Base-by-base conservation (phyloP, 768 basidiomycete genomes). In the Boletus coccyginus region DNA sequence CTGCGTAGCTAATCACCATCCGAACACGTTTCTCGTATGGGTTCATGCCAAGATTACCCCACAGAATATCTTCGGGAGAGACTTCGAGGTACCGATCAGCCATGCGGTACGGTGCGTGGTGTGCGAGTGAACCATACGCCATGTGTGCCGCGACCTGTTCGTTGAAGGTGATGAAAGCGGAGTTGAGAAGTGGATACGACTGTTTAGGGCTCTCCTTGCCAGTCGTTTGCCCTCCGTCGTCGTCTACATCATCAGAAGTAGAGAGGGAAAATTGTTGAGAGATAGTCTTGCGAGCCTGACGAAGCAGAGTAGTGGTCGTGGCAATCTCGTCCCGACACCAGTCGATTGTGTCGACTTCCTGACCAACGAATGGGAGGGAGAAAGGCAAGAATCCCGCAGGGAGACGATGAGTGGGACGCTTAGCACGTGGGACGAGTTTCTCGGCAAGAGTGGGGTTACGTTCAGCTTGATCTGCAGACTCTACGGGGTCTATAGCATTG, bases 71-170 rank as follows among this genome's bases (percentile, higher is more conserved):
- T 31, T 81, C 78, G 0, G 95, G 94, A 0, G 88, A 81, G 50
- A 96, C 86, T 69, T 97, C 95, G 40, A 87, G 80, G 66, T 86
- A 89, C 49, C 85, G 84, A 29, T 77, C 76, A 11, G 81, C 74
- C 93, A 98, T 97, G 16, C 82, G 75, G 63, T 91, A 92, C 27
- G 92, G 92, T 50, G 85, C 83, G 66, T 95, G 86, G 70, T 95
- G 90, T 7, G 83, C 75, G 41, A 95, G 73, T 5, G 78, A 76
- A 71, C 94, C 86, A 36, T 81, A 80, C 1, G 90, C 93, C 70
- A 98, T 76, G 72, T 98, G 94, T 17, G 95, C 94, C 3, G 91
- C 89, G 58, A 97, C 90, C 76, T 98, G 96, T 62, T 84, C 80
- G 70, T 94, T 85, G 80, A 98, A 98, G 21, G 90, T 87, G 56